Base-by-base conservation (phyloP, 768 basidiomycete species). In the Daedalea quercina region DNA sequence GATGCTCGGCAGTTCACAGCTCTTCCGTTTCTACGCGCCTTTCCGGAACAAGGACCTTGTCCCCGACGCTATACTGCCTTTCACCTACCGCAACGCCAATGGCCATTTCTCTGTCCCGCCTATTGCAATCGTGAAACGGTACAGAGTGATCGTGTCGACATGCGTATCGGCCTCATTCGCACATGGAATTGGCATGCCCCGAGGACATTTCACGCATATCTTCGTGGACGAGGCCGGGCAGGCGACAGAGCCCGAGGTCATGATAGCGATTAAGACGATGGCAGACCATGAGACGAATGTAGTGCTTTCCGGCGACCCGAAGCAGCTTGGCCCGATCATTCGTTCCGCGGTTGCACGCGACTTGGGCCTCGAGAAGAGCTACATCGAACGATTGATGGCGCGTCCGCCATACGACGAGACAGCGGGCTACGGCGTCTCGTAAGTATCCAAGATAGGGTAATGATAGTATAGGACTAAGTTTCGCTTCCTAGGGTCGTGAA, bases 141-240 rank as follows among this genome's bases (percentile, higher is more conserved):
- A 69, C 60, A 72, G 76, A 2, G 78, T 83, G 9, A 69, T 85
- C 20, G 76, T 84, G 0, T 68, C 78, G 3, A 85, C 83, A 0
- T 84, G 82, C 62, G 56, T 80, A 9, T 77, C 80, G 0, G 82
- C 73, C 0, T 72, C 72, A 3, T 68, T 79, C 1, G 73, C 77
- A 3, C 71, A 75, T 24, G 70, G 70, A 3, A 57, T 82, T 9
- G 81, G 81, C 0, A 35, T 82, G 22, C 62, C 65, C 26, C 65
- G 73, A 13, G 83, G 82, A 0, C 79, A 82, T 60, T 85, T 78
- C 57, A 76, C 65, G 0, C 79, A 84, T 55, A 78, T 85, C 17
- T 79, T 85, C 57, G 67, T 82, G 37, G 83, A 85, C 57, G 83
- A 85, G 54, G 83, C 81, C 4, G 82, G 81, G 0, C 82, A 85